A percentile compares a stretch with the other conserved stretches of the same genome.
Evolutionary conservation across 2,329 filamentous ascomycete species (phyloP).

Genomic region (Furcasterigmium furcatum): DNA sequence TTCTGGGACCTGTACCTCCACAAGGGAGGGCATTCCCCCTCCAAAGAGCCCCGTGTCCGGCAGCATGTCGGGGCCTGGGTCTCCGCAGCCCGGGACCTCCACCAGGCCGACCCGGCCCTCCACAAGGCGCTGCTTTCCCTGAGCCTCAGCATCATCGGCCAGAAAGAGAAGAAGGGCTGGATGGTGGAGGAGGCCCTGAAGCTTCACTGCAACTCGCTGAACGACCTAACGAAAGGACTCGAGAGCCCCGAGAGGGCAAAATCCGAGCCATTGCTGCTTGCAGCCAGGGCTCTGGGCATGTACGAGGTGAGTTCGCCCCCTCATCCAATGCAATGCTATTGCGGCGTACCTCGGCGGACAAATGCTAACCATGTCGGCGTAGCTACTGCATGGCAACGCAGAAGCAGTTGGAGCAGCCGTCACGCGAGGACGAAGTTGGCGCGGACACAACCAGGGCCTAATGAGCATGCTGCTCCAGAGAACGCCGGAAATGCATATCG

Average conservation of each 20-base stretch:
- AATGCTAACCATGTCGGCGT: no score
- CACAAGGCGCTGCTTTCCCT: slow-evolving; percentile 14
- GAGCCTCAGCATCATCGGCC: slow-evolving; percentile 15
- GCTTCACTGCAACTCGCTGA: slow-evolving; percentile 15
- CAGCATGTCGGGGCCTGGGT: slow-evolving; percentile 14
- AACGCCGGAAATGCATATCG: slow-evolving; percentile 3
- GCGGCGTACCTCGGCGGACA: no score
- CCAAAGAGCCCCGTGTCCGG: neutral
- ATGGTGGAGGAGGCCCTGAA: slow-evolving; percentile 14
- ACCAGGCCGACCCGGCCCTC: slow-evolving; percentile 11
- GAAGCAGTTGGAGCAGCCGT: neutral
- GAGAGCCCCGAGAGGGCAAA: slow-evolving; percentile 4
- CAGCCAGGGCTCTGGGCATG: slow-evolving; percentile 8
- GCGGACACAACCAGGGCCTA: slow-evolving; percentile 11
- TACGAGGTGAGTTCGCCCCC: slow-evolving; percentile 14
- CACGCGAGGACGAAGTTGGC: slow-evolving; percentile 9
- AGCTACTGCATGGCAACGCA: neutral
- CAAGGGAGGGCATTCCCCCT: neutral
- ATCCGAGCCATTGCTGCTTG: slow-evolving; percentile 8
- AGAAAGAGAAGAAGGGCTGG: slow-evolving; percentile 12
- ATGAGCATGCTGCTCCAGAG: slow-evolving; percentile 9
- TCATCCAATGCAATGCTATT: no score
- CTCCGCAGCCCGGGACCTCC: slow-evolving; percentile 12
- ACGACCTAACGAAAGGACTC: slow-evolving; percentile 5
- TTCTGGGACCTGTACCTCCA: slow-evolving; percentile 14